Percentiles rank a stretch among this genome's conserved stretches.
Conservation (phyloP, 2,329 filamentous ascomycete genomes). For the Aspergillus jensenii region DNA sequence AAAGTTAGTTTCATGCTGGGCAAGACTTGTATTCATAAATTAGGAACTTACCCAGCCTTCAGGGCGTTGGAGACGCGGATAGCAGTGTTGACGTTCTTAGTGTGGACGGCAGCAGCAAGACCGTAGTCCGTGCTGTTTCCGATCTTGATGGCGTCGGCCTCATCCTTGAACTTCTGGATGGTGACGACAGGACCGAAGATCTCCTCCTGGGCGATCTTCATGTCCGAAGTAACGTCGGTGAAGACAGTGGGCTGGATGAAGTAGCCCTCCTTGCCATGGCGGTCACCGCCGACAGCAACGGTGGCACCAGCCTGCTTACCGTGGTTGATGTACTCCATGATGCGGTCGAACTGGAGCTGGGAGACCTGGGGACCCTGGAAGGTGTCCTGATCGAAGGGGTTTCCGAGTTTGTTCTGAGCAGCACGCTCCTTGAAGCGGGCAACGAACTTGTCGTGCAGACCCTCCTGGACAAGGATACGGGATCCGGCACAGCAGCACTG, state of each 20-base stretch:
- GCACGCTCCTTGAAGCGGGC: constrained; percentile 75
- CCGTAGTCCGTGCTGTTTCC: constrained; percentile 75
- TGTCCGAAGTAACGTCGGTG: constrained; percentile 69
- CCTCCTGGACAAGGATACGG: constrained; percentile 26
- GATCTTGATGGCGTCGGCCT: constrained; percentile 66
- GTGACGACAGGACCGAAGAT: constrained; percentile 79
- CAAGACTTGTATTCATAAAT: constrained; percentile 29
- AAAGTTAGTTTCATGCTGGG: background rate
- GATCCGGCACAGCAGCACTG: constrained; percentile 28
- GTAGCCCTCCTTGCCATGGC: constrained; percentile 74
- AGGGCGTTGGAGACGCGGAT: constrained; percentile 71
- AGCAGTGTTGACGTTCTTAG: constrained; percentile 74
- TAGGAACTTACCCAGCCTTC: constrained; percentile 62
- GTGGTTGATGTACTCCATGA: constrained; percentile 70
- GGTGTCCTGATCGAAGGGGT: constrained; percentile 73
- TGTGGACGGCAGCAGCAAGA: constrained; percentile 75
- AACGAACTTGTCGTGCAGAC: constrained; percentile 55
- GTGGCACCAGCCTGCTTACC: constrained; percentile 65
- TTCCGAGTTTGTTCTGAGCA: constrained; percentile 70
- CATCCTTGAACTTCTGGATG: constrained; percentile 71
- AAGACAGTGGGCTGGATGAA: constrained; percentile 85
- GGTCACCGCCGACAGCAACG: constrained; percentile 65
- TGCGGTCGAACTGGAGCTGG: constrained; percentile 79
- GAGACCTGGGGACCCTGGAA: constrained; percentile 87
- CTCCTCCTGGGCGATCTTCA: constrained; percentile 74